A percentile compares a stretch with the other conserved stretches of the same genome.
Evolutionary conservation across 768 basidiomycete species (phyloP).

Genomic region (Xerocomus potaroensis): DNA sequence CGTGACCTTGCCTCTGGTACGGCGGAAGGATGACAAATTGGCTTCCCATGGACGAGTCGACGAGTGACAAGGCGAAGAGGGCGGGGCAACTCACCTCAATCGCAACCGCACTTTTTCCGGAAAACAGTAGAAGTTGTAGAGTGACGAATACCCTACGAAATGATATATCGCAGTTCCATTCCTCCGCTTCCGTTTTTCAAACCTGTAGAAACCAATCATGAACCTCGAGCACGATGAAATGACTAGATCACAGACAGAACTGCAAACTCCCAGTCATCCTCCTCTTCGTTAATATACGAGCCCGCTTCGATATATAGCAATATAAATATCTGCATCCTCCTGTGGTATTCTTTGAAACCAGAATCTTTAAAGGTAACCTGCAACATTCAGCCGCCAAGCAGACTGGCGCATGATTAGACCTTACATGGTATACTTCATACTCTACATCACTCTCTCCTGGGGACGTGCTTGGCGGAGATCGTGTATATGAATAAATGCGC

Average conservation of each 20-base stretch:
- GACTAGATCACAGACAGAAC: constrained; percentile 56
- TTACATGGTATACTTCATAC: constrained; percentile 89
- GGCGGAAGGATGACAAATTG: constrained; percentile 94
- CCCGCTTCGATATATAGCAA: constrained; percentile 94
- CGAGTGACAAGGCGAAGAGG: background rate
- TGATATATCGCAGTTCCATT: constrained; percentile 67
- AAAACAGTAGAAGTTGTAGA: constrained; percentile 95
- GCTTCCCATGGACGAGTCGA: constrained; percentile 36
- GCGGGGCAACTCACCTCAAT: constrained; percentile 61
- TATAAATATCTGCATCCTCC: constrained; percentile 91
- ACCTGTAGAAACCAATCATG: constrained; percentile 42
- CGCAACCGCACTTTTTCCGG: constrained; percentile 87
- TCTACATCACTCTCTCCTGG: constrained; percentile 57
- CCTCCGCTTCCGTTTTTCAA: constrained; percentile 73
- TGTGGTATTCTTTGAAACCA: constrained; percentile 89
- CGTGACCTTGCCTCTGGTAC: constrained; percentile 86
- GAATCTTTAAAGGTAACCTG: constrained; percentile 82
- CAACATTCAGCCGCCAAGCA: constrained; percentile 4
- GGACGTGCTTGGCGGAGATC: constrained; percentile 41
- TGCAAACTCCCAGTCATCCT: constrained; percentile 91
- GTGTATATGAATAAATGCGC: constrained; percentile 72
- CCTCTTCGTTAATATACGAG: constrained; percentile 90
- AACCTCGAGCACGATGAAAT: background rate
- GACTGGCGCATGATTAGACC: constrained; percentile 24
- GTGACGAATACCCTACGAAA: constrained; percentile 89